Evolutionary conservation across 1,284 basidiomycete genomes (phyloP), one percentile per base, ranked within the genome.

Genomic region (Microbotryum intermedium): DNA sequence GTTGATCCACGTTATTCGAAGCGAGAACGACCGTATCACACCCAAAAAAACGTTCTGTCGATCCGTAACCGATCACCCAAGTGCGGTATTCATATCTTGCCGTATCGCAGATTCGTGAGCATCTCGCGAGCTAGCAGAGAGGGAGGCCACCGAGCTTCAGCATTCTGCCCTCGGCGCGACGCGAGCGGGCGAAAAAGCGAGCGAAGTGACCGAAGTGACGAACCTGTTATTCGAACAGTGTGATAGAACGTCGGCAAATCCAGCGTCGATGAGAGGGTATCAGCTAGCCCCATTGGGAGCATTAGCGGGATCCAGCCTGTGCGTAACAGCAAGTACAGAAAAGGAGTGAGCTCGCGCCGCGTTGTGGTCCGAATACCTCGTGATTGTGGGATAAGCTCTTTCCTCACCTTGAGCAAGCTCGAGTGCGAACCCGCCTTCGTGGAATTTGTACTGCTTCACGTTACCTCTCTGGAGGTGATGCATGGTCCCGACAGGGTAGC

Each of bases 361-460:
- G 20, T 7, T 25, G 23, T 4, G 21, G 10, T 16, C 25, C 18
- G 29, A 9, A 57, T 6, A n/a, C 30, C 18, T 18, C 49, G 55
- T 56, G n/a, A 48, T 34, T 29, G 29, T 21, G 20, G 18, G 23
- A 43, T 4, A n/a, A 44, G 48, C 39, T 9, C 39, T 23, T 26
- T 1, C 34, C 79, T 50, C 68, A 92, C 91, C 94, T 74, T 86
- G 78, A 49, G 93, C 94, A 69, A 95, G 90, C 76, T 98, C 94
- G 66, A 98, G 78, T 4, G 94, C 94, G 77, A 90, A 98, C 74
- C 89, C 93, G 13, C 88, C 89, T 67, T 92, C 84, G 70, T 90
- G 89, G 88, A 97, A 94, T 76, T 90, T 91, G 78, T 98, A 98
- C 76, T 98, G 95, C 79, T 95, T 97, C 57, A 86, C 86, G 1